Evolutionary conservation across 139 green algal genomes (phyloP), one percentile per base, ranked within the genome.

Genomic region (Micromonas pusilla): DNA sequence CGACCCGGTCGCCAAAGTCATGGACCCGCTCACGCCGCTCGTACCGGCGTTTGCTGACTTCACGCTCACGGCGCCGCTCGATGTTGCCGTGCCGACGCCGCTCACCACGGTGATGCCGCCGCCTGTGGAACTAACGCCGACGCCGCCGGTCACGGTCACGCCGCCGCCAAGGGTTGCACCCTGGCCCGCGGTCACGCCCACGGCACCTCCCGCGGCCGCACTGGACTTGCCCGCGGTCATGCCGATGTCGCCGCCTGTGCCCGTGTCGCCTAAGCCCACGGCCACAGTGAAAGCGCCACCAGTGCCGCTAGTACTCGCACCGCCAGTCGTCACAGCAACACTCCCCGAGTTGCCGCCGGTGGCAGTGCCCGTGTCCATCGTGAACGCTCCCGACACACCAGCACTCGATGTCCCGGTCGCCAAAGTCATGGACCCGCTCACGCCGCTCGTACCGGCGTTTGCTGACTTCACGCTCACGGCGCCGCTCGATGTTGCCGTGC

Each of bases 391-490:
- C 45, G 45, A 23, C 19, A 16, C 63, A 9, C 28, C 63, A 39
- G 9, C 19, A 13, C 9, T 70, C 13, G 30, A 39, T 16, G 30
- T 39, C 30, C 28, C 63, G 28, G 63, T 39, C 6, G 6, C 30
- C 63, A 70, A 9, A 70, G 28, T 70, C 63, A 70, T 70, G 63
- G 63, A 13, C 6, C 63, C 63, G 63, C 28, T 33, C 45, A 57
- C 45, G 45, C 45, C 45, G 45, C 45, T 57, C 9, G n/a, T n/a
- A n/a, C n/a, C n/a, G n/a, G 45, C 45, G 9, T 57, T 16, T 9
- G 9, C 45, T 23, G 45, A 57, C 9, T 16, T 57, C 9, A 57
- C 16, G 45, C 45, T 57, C 45, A 57, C 45, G 45, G 45, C 45
- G 9, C 45, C 45, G 45, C 45, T 57, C 45, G 45, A 9, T 57